phyloP scores from a whole-genome alignment of 768 basidiomycete species.

The Leccinum boreale region DNA sequence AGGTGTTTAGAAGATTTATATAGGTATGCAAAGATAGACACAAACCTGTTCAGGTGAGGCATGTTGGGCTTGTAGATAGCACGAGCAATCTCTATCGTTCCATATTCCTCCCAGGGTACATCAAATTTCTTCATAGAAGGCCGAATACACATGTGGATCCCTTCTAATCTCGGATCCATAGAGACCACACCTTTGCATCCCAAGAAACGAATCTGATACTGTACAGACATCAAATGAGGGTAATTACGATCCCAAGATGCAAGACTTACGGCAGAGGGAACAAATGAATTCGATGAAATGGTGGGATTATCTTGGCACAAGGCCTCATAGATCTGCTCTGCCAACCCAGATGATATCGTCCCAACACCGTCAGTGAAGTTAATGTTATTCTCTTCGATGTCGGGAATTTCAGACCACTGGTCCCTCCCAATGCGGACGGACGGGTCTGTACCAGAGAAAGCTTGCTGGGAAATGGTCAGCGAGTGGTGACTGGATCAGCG shows the following conservation, averaged over 20 bases:
- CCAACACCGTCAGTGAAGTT: constrained; percentile 79
- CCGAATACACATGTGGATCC: constrained; percentile 67
- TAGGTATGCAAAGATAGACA: constrained; percentile 19
- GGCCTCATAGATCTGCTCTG: constrained; percentile 54
- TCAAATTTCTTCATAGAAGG: constrained; percentile 76
- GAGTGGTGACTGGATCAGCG: neutral
- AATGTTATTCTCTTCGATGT: constrained; percentile 45
- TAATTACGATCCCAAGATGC: neutral
- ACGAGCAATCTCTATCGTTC: constrained; percentile 72
- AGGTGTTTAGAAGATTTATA: neutral
- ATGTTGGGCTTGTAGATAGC: constrained; percentile 56
- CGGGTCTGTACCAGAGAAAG: constrained; percentile 78
- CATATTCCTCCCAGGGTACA: constrained; percentile 42
- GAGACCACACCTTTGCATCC: constrained; percentile 82
- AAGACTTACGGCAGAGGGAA: constrained; percentile 61
- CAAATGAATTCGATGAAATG: constrained; percentile 32
- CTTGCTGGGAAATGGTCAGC: constrained; percentile 42
- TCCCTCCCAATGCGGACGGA: constrained; percentile 52
- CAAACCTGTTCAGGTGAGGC: constrained; percentile 75
- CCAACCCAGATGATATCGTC: constrained; percentile 64
- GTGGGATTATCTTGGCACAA: constrained; percentile 45
- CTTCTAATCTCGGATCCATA: constrained; percentile 52
- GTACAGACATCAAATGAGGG: neutral
- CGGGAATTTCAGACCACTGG: constrained; percentile 64
- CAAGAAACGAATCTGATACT: constrained; percentile 81